A percentile compares a stretch with the other conserved stretches of the same genome.
Conservation (phyloP, 495 filamentous ascomycete species). For the Copromyces sp. region DNA sequence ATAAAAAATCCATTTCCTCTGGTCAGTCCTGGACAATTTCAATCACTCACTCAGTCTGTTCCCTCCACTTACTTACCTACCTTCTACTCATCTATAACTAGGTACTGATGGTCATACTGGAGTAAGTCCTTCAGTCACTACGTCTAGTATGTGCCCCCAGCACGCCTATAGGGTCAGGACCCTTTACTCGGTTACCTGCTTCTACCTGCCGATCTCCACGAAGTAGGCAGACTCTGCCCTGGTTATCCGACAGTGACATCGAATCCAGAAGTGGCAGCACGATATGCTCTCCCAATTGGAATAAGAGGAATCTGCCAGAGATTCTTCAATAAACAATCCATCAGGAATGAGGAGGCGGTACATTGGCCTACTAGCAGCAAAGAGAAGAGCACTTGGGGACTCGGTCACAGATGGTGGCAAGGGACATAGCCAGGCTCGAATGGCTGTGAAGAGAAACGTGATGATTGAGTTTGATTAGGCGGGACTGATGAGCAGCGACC, state of each 20-base stretch:
- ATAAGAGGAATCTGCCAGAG: not conserved
- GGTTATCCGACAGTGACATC: not conserved
- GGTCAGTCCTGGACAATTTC: no score
- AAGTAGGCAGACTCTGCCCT: not conserved
- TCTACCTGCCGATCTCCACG: not conserved
- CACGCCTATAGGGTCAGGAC: not conserved
- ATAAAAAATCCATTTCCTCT: no score
- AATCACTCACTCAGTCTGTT: not conserved
- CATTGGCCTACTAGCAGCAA: not conserved
- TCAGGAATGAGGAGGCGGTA: not conserved
- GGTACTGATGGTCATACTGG: not conserved
- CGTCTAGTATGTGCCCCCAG: not conserved
- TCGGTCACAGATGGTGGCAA: no score
- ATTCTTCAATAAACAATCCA: not conserved
- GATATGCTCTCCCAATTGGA: not conserved
- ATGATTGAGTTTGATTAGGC: no score
- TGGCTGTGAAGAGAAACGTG: no score
- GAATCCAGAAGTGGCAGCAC: not conserved
- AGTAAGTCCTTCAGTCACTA: not conserved
- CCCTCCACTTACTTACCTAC: not conserved
- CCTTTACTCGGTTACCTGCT: not conserved
- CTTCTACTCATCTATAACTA: not conserved
- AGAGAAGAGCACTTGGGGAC: not conserved
- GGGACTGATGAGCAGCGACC: no score
- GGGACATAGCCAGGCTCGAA: no score